These are phyloP conservation scores for Cyclotella cryptica DNA, from an alignment of 108 stramenopile species.

Conservation along the genomic window DNA sequence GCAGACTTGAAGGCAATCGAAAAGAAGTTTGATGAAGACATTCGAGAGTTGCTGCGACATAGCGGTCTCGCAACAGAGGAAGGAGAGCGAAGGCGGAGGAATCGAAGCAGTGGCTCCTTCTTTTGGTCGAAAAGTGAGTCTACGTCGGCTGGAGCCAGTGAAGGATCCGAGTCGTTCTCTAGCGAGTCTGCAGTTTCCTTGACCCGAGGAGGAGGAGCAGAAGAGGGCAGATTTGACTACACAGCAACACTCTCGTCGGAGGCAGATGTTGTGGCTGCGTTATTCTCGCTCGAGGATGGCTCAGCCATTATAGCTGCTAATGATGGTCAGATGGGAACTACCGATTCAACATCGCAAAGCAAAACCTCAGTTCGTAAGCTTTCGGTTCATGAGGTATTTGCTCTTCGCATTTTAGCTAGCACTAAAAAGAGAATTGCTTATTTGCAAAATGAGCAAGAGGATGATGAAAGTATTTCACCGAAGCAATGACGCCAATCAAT, in stretches of 20 bases:
- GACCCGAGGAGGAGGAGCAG: conserved; percentile 26
- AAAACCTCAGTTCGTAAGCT: conserved; percentile 32
- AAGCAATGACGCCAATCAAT: no score
- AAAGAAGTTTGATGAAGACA: conserved; percentile 58
- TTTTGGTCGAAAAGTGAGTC: conserved; percentile 33
- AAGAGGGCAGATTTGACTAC: neutral
- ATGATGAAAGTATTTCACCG: neutral
- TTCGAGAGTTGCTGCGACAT: conserved; percentile 49
- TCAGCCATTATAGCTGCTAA: neutral
- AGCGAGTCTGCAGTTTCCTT: conserved; percentile 4
- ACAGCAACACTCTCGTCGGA: no score
- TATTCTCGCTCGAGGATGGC: conserved; percentile 12
- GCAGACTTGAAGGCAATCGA: conserved; percentile 51
- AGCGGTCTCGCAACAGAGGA: conserved; percentile 25
- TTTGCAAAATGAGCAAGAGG: conserved; percentile 12
- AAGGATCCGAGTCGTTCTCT: neutral
- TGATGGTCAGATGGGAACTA: neutral
- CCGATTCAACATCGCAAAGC: neutral
- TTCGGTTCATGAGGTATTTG: conserved; percentile 40
- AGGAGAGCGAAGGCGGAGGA: conserved; percentile 27
- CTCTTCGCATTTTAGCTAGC: conserved; percentile 45
- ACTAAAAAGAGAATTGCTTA: conserved; percentile 45
- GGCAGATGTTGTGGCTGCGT: conserved; percentile 11
- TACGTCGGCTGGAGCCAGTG: neutral
- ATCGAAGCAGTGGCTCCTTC: conserved; percentile 38